Evolutionary conservation across 2,329 filamentous ascomycete genomes (phyloP), one percentile per base, ranked within the genome.

Genomic region (Magnaporthiopsis rhizophila): DNA sequence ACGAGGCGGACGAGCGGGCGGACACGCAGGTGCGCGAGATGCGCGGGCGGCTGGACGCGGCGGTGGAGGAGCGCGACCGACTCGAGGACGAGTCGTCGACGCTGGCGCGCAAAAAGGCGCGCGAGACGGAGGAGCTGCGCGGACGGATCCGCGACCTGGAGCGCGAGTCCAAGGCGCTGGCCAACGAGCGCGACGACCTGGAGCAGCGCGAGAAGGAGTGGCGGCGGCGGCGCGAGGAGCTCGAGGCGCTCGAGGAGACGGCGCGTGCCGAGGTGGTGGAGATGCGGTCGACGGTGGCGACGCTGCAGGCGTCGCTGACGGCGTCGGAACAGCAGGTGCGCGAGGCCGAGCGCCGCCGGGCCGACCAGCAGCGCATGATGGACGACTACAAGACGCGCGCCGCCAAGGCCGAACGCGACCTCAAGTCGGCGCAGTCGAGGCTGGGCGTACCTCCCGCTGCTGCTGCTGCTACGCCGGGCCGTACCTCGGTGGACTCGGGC

Each of bases 21-120:
- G 93, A 98, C 68, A 81, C 81, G 66, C 90, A 92, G 71, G 85
- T 96, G 24, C 87, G 91, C 34, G 94, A 98, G 68, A 95, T 97
- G 87, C 89, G 91, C 64, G 87, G 91, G 65, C 87, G 89, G 2
- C 89, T 98, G 83, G 94, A 98, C 71, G 82, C 90, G 1, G 93
- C 93, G 0, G 84, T 96, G n/a, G 93, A 97, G 74, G 95, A 99
- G 75, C 86, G 95, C 24, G 95, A 99, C 73, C 87, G 92, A 2
- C 88, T 92, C 2, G 94, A 99, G 75, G 93, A 98, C 67, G 93
- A 98, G 76, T 88, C 92, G 3, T 91, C 87, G 71, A 89, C 87
- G 0, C 83, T 90, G 61, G 90, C 89, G 15, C 84, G 94, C 63
- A 85, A 90, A 58, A 88, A 89, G 66, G 86, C 90, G 8, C 83